Conservation (phyloP, 768 basidiomycete species). For the Rickenella mellea region DNA sequence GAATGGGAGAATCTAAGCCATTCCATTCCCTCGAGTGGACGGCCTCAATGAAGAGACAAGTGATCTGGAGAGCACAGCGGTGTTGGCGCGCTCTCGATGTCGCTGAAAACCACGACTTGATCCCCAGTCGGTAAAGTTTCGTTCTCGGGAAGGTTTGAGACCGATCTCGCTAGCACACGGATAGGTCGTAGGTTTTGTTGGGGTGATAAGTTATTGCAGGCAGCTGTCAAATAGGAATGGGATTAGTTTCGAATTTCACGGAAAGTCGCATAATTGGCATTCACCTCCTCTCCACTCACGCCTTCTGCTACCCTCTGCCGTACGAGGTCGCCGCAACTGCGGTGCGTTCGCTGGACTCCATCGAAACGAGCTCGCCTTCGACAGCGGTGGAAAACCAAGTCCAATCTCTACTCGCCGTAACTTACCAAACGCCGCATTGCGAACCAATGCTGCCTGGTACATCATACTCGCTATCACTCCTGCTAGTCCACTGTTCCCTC, state of each 20-base stretch:
- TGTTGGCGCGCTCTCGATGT: neutral
- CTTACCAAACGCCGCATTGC: slow-evolving; percentile 7
- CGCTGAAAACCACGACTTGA: neutral
- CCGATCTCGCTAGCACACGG: too few relatives aligned
- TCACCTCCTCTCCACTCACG: neutral
- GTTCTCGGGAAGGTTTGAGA: neutral
- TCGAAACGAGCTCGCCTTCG: too few relatives aligned
- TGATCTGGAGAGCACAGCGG: neutral
- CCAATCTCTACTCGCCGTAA: slow-evolving; percentile 15
- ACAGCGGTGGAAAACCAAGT: too few relatives aligned
- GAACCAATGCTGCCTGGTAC: neutral
- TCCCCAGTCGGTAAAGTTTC: neutral
- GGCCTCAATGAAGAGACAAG: too few relatives aligned
- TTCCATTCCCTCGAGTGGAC: too few relatives aligned
- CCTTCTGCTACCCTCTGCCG: slow-evolving; percentile 15
- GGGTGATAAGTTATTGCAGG: neutral
- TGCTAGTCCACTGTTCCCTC: slow-evolving; percentile 12
- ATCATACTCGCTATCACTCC: slow-evolving; percentile 3
- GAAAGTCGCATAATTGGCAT: neutral
- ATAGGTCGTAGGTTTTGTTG: neutral
- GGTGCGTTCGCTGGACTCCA: slow-evolving; percentile 4
- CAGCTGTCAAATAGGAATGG: neutral
- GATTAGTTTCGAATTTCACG: neutral
- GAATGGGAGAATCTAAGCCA: too few relatives aligned
- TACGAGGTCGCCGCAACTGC: slow-evolving; percentile 16